Conservation (phyloP, 2,329 filamentous ascomycete species). For the Neopestalotiopsis sp. region DNA sequence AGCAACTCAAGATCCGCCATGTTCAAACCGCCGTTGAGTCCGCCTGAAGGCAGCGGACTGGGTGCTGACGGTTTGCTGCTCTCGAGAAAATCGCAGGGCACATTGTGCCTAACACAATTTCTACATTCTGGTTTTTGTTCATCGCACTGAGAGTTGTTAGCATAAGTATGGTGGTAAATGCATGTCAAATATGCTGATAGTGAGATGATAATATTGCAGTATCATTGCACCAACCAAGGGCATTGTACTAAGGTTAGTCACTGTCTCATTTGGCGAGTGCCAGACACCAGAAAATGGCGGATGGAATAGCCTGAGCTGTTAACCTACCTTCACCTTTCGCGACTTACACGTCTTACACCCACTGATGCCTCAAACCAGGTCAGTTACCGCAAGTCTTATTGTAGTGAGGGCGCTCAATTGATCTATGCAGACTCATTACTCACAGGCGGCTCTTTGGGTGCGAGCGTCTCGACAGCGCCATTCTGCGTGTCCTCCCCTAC, state of each 20-base stretch:
- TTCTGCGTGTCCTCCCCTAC: neutral
- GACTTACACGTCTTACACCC: constrained; percentile 12
- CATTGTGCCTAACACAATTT: constrained; percentile 10
- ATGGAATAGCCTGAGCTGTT: no score
- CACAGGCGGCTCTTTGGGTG: constrained; percentile 14
- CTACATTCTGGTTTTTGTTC: constrained; percentile 8
- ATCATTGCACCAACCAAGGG: no score
- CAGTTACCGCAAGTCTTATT: neutral
- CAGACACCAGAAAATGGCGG: neutral
- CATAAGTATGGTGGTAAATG: no score
- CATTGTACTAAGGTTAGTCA: no score
- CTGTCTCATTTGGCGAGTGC: neutral
- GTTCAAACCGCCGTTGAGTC: constrained; percentile 24
- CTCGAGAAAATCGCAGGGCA: constrained; percentile 6
- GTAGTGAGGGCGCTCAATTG: neutral
- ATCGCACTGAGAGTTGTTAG: no score
- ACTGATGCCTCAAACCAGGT: neutral
- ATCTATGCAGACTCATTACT: neutral
- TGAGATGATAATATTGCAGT: no score
- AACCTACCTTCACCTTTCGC: constrained; percentile 12
- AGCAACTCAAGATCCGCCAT: constrained; percentile 45
- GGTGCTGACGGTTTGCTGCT: neutral
- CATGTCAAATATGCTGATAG: no score
- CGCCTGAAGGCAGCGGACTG: neutral
- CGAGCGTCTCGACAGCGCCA: constrained; percentile 4